Evolutionary conservation across 495 filamentous ascomycete species (phyloP).

Genomic region (Opeltia flavorubescens): DNA sequence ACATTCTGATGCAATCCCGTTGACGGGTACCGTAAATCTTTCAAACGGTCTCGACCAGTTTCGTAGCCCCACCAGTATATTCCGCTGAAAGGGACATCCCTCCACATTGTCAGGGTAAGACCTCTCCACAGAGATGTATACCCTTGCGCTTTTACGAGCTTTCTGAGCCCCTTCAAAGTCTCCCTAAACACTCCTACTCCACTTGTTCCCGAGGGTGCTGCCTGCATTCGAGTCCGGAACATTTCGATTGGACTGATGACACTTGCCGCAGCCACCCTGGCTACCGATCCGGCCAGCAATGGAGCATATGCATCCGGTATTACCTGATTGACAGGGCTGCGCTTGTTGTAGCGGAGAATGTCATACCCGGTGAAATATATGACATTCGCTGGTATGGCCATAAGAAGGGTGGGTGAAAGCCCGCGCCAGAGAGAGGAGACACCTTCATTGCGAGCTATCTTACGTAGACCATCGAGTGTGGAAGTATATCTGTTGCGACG

Average conservation of each 20-base stretch:
- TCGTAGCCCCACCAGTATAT: conserved; percentile 99
- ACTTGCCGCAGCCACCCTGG: conserved; percentile 66
- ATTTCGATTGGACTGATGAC: conserved; percentile 88
- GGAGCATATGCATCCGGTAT: conserved; percentile 57
- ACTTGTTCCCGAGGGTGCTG: conserved; percentile 37
- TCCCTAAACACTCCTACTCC: conserved; percentile 51
- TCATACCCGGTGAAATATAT: conserved; percentile 99
- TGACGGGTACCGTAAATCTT: conserved; percentile 35
- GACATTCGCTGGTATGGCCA: conserved; percentile 91
- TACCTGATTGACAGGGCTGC: conserved; percentile 48
- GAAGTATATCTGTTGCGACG: conserved; percentile 74
- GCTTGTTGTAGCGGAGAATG: conserved; percentile 60
- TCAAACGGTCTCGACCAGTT: conserved; percentile 50
- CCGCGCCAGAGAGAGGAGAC: conserved; percentile 80
- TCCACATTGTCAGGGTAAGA: conserved; percentile 81
- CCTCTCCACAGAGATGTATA: conserved; percentile 86
- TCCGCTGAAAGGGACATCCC: conserved; percentile 92
- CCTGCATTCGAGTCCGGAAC: conserved; percentile 86
- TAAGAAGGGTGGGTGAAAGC: conserved; percentile 77
- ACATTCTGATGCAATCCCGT: conserved; percentile 22
- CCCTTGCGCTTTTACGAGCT: conserved; percentile 66
- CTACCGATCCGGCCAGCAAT: conserved; percentile 61
- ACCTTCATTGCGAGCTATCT: conserved; percentile 95
- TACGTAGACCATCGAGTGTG: conserved; percentile 80
- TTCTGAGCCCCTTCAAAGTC: conserved; percentile 57